Percentiles rank a stretch among this genome's conserved stretches.
These are phyloP conservation scores for Ogataea thermomethanolica DNA, from an alignment of 805 yeast species.

Conservation along the genomic window DNA sequence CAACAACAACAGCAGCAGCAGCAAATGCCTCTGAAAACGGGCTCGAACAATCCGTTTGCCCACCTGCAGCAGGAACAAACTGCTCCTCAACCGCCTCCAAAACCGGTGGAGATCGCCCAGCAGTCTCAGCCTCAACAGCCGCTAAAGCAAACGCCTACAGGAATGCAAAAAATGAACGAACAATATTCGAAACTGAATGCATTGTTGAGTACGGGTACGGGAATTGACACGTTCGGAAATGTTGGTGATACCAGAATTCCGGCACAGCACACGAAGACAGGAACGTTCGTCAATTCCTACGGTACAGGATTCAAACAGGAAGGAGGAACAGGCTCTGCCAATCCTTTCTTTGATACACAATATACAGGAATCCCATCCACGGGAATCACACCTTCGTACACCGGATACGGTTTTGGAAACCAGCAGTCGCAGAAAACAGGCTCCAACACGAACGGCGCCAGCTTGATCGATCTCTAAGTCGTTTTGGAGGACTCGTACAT, in stretches of 20 bases:
- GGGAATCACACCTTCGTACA: conserved; percentile 70
- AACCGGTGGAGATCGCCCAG: too few species aligned
- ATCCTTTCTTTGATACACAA: conserved; percentile 65
- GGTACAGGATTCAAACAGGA: conserved; percentile 76
- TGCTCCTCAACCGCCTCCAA: conserved; percentile 17
- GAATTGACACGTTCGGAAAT: conserved; percentile 90
- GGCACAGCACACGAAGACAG: conserved; percentile 84
- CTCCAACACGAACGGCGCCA: conserved; percentile 20
- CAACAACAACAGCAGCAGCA: conserved; percentile 29
- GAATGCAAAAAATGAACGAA: conserved; percentile 52
- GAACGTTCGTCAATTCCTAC: conserved; percentile 77
- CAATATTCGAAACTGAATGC: conserved; percentile 71
- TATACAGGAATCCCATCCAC: conserved; percentile 70
- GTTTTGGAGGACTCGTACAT: conserved; percentile 23
- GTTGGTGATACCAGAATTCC: conserved; percentile 82
- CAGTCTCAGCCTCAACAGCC: conserved; percentile 1
- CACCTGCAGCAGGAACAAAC: conserved; percentile 34
- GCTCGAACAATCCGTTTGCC: conserved; percentile 37
- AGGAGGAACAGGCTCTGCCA: conserved; percentile 41
- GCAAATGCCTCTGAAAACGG: conserved; percentile 38
- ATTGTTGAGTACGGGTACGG: conserved; percentile 81
- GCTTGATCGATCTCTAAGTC: conserved; percentile 32
- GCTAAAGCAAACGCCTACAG: conserved; percentile 46
- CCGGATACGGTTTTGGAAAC: conserved; percentile 95
- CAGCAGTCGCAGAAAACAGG: conserved; percentile 39